Conservation (phyloP, 2,329 filamentous ascomycete genomes). For the Hysterium pulicare region DNA sequence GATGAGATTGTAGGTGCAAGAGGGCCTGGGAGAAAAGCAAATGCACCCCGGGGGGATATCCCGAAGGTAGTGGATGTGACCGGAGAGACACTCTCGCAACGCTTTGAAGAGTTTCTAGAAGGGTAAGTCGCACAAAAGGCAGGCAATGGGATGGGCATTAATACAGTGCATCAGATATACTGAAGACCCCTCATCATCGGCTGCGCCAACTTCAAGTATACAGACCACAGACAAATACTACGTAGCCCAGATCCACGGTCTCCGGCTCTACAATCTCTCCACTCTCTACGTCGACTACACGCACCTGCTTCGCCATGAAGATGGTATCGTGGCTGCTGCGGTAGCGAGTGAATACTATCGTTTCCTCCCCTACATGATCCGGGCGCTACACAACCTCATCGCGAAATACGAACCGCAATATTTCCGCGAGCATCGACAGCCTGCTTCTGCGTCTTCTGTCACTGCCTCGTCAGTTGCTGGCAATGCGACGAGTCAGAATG, state of each 20-base stretch:
- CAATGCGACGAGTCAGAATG: slow-evolving; percentile 57
- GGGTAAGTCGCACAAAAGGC: slow-evolving; percentile 48
- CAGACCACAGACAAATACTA: slow-evolving; percentile 79
- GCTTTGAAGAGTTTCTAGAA: slow-evolving; percentile 78
- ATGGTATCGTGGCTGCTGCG: slow-evolving; percentile 78
- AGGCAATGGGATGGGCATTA: not conserved
- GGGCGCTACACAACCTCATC: slow-evolving; percentile 87
- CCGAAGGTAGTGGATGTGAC: slow-evolving; percentile 73
- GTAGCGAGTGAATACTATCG: slow-evolving; percentile 92
- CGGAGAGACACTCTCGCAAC: slow-evolving; percentile 68
- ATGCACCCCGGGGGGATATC: slow-evolving; percentile 55
- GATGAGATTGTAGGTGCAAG: slow-evolving; percentile 58
- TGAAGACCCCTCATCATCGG: slow-evolving; percentile 64
- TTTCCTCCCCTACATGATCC: slow-evolving; percentile 86
- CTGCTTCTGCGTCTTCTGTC: slow-evolving; percentile 68
- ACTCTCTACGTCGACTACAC: slow-evolving; percentile 85
- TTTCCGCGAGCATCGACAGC: slow-evolving; percentile 87
- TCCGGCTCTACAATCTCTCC: slow-evolving; percentile 71
- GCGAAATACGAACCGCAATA: slow-evolving; percentile 92
- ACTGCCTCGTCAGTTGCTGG: slow-evolving; percentile 61
- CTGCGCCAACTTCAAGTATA: slow-evolving; percentile 64
- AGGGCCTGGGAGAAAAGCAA: slow-evolving; percentile 34
- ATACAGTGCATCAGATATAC: slow-evolving; percentile 49
- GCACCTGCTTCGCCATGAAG: slow-evolving; percentile 73
- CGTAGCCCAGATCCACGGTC: slow-evolving; percentile 75